A percentile compares a stretch with the other conserved stretches of the same genome.
Evolutionary conservation across 1,139 yeast genomes (phyloP).

Genomic region (Diutina pseudorugosa): DNA sequence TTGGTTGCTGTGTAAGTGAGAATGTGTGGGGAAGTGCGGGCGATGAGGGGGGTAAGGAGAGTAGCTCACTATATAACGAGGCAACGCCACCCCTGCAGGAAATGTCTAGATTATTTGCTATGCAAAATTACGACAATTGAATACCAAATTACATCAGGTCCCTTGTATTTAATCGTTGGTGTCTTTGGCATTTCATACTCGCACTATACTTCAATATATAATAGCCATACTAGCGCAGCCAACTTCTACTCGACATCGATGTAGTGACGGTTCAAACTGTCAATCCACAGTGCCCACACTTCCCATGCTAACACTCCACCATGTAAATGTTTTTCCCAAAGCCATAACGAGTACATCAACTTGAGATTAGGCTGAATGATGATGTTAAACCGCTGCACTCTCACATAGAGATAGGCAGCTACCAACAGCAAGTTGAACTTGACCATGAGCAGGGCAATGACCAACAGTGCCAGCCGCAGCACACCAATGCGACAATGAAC

Average conservation of each 20-base stretch:
- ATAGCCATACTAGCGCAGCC: not conserved
- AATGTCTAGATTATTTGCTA: no score
- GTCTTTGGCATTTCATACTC: no score
- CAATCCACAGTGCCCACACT: conserved; percentile 1
- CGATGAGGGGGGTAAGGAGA: not conserved
- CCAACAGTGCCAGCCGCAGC: conserved; percentile 79
- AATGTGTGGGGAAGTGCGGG: not conserved
- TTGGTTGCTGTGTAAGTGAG: not conserved
- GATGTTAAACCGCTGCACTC: conserved; percentile 77
- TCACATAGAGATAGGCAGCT: conserved; percentile 65
- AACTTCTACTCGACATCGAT: not conserved
- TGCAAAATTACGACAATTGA: no score
- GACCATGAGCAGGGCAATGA: conserved; percentile 85
- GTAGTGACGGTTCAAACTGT: conserved; percentile 3
- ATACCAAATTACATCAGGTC: no score
- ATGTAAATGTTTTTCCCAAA: not conserved
- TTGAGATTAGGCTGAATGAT: conserved; percentile 85
- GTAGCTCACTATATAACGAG: no score
- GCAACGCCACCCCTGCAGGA: not conserved
- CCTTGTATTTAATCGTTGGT: no score
- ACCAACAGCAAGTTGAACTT: conserved; percentile 51
- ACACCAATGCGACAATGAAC: conserved; percentile 92
- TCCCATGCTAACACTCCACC: not conserved
- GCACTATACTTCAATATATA: no score
- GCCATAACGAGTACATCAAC: conserved; percentile 65